Conservation (phyloP, 306 rosid species). For the Citrullus amarus region DNA sequence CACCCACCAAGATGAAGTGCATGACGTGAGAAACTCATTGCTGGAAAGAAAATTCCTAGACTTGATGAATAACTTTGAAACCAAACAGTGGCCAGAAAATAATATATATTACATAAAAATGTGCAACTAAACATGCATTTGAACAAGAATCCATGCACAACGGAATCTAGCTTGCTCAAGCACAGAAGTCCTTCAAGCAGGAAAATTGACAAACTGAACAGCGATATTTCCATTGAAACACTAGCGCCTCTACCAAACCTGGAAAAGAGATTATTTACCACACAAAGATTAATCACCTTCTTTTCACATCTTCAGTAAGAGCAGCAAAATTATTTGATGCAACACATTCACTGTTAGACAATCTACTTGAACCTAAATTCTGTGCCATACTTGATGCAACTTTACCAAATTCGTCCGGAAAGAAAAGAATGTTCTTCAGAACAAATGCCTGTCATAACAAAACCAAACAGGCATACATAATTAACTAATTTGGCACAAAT, state of each 20-base stretch:
- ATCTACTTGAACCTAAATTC: constrained; percentile 30
- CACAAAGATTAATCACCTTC: constrained; percentile 54
- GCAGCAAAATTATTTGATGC: constrained; percentile 54
- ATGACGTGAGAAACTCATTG: background rate
- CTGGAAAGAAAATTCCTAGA: background rate
- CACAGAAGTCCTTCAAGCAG: background rate
- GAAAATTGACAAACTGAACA: background rate
- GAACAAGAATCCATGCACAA: background rate
- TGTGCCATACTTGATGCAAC: constrained; percentile 33
- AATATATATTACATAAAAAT: background rate
- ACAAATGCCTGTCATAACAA: constrained; percentile 70
- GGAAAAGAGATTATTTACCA: constrained; percentile 13
- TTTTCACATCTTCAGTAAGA: constrained; percentile 57
- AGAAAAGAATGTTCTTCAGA: constrained; percentile 76
- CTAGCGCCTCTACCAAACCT: background rate
- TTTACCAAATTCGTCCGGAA: constrained; percentile 39
- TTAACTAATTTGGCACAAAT: background rate
- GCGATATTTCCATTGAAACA: background rate
- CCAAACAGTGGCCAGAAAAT: background rate
- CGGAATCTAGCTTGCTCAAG: constrained; percentile 1
- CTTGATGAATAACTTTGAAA: background rate
- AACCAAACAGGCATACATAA: constrained; percentile 15
- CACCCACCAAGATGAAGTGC: background rate
- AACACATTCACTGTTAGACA: constrained; percentile 35
- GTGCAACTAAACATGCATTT: constrained; percentile 4